Percentiles rank a stretch among this genome's conserved stretches.
Conservation (phyloP, 495 filamentous ascomycete species). For the Aspergillus diversus region DNA sequence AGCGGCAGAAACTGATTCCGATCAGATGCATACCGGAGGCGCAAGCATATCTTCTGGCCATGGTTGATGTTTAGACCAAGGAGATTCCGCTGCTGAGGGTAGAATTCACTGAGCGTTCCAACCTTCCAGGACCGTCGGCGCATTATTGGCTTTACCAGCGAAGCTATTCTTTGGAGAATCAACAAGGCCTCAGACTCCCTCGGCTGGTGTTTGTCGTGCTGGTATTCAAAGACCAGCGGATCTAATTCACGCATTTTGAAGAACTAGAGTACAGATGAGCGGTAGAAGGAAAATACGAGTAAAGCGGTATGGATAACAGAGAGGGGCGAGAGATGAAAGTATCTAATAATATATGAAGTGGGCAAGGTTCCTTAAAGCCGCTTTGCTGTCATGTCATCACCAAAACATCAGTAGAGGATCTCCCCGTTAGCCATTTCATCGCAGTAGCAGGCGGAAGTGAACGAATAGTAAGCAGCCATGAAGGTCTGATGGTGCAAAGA, state of each 20-base stretch:
- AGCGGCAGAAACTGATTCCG: conserved; percentile 76
- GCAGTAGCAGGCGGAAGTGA: neutral
- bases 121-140: conserved; percentile 81
- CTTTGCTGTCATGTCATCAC: neutral
- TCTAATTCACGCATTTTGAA: conserved; percentile 65
- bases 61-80: conserved; percentile 80
- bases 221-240: conserved; percentile 72
- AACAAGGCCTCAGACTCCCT: conserved; percentile 79
- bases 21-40: conserved; percentile 79
- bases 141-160: conserved; percentile 95
- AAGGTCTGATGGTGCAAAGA: neutral
- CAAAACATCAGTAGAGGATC: neutral
- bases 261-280: neutral
- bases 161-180: conserved; percentile 81
- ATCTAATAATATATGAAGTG: neutral
- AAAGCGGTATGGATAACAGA: neutral
- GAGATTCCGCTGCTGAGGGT: conserved; percentile 72
- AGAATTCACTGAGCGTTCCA: conserved; percentile 81
- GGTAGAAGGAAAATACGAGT: neutral
- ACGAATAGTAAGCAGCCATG: neutral
- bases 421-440: neutral
- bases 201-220: conserved; percentile 74
- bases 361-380: neutral
- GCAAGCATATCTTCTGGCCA: conserved; percentile 80
- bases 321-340: neutral